phyloP scores from a whole-genome alignment of 768 basidiomycete genomes.

The Kwoniella pini region DNA sequence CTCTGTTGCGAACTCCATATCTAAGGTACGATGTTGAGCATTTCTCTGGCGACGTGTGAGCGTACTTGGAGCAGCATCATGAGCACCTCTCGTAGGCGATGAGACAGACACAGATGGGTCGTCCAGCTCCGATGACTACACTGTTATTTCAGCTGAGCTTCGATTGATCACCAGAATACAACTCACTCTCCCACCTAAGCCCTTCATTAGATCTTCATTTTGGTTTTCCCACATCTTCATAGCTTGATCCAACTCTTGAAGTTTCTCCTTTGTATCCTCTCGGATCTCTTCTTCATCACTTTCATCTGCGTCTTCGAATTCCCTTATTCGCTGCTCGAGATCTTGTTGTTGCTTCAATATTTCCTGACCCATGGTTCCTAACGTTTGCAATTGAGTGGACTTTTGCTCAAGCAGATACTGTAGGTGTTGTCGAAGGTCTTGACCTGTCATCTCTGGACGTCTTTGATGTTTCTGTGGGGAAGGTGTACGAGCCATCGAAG shows the following conservation, averaged over 20 bases:
- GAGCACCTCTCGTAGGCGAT: conserved; percentile 12
- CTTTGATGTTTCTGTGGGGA: conserved; percentile 20
- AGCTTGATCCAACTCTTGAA: conserved; percentile 47
- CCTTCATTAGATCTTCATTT: conserved; percentile 50
- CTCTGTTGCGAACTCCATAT: conserved; percentile 92
- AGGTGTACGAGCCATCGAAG: conserved; percentile 23
- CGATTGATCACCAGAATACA: neutral
- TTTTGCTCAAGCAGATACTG: conserved; percentile 76
- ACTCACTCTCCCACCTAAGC: conserved; percentile 40
- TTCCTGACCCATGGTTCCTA: conserved; percentile 88
- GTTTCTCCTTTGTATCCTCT: conserved; percentile 36
- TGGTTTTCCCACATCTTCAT: conserved; percentile 49
- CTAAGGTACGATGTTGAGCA: conserved; percentile 47
- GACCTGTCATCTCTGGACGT: conserved; percentile 21
- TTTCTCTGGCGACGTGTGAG: conserved; percentile 46
- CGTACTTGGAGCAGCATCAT: conserved; percentile 20
- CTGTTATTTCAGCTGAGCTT: no score
- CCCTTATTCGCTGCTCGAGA: conserved; percentile 78
- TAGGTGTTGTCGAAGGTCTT: conserved; percentile 52
- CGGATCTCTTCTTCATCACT: conserved; percentile 58
- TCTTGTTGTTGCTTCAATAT: conserved; percentile 91
- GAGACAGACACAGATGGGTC: conserved; percentile 60
- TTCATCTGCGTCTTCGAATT: conserved; percentile 65
- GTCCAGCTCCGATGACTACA: neutral
- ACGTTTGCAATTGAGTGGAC: conserved; percentile 87